Base-by-base conservation (phyloP, 192 early-diverging fungal genomes). In the Linnemannia exigua region DNA sequence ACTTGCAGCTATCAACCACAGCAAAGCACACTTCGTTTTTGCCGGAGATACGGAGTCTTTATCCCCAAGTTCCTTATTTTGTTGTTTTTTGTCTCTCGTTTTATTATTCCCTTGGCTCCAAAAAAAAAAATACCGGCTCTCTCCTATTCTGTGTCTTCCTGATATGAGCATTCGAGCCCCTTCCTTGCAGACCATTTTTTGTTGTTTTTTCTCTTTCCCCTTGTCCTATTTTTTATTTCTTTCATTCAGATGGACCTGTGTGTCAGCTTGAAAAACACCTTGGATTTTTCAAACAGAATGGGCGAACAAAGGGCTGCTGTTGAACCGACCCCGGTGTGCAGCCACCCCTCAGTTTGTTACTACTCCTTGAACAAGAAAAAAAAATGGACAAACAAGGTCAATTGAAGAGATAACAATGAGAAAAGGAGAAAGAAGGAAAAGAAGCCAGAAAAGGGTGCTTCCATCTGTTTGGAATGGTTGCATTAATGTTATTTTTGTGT, bases 131-230 rank as follows among this genome's bases (percentile, higher is more conserved):
- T 52, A 74, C 41, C 67, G 50, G 74, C 68, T 81, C 63, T 76
- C 74, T 71, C 74, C 79, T 80, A 67, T 69, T 74, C 25, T 69
- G 37, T 50, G 37, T 80, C 72, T 69, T 71, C 67, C 66, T 80
- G 46, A 52, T 70, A 15, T 73, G 71, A 79, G 71, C 70, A 73
- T 67, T 71, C 77, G 52, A 78, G 67, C 78, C 78, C 76, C 78
- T 38, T 46, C 70, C 41, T 46, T 71, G 70, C 25, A 38, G 47
- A 46, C 15, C 41, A 19, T 25, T 37, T 16, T 9, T 37, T n/a
- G n/a, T n/a, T n/a, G n/a, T n/a, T 44, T 46, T 51, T 37, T 74
- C 28, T 48, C 46, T 44, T 47, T 44, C 46, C 47, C 28, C 50
- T 54, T 54, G 31, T 74, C 50, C 31, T 74, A 46, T 71, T 46